A percentile compares a stretch with the other conserved stretches of the same genome.
Evolutionary conservation across 441 rosid genomes (phyloP).

Genomic region (Brassica hybrid): DNA sequence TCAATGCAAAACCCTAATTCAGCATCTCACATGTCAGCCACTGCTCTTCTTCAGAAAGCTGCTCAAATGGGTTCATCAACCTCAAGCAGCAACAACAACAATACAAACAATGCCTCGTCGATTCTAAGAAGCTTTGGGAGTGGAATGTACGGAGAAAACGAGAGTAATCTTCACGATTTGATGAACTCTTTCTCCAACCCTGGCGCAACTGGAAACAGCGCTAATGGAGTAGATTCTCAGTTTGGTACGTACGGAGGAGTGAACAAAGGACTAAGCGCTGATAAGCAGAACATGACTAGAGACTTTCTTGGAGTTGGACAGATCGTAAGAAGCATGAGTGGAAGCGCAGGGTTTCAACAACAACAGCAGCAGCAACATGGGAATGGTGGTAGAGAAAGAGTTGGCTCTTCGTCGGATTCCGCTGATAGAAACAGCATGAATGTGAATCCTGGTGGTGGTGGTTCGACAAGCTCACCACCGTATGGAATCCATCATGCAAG

Average conservation of each 20-base stretch:
- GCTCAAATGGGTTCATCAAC: conserved; percentile 65
- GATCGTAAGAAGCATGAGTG: conserved; percentile 60
- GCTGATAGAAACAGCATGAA: conserved; percentile 46
- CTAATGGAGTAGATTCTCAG: conserved; percentile 49
- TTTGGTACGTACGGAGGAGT: conserved; percentile 46
- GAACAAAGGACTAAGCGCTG: conserved; percentile 44
- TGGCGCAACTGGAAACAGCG: conserved; percentile 43
- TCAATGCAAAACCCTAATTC: conserved; percentile 46
- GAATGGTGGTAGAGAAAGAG: conserved; percentile 47
- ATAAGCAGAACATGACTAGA: conserved; percentile 59
- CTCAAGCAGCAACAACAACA: conserved; percentile 39
- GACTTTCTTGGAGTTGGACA: conserved; percentile 86
- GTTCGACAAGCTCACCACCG: conserved; percentile 58
- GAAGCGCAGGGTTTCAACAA: conserved; percentile 56
- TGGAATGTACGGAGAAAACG: conserved; percentile 47
- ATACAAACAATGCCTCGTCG: conserved; percentile 48
- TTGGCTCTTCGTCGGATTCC: conserved; percentile 62
- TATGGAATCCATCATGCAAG: conserved; percentile 61
- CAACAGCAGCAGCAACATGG: conserved; percentile 42
- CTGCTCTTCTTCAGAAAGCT: conserved; percentile 66
- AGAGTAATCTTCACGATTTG: conserved; percentile 53
- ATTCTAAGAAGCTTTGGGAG: conserved; percentile 55
- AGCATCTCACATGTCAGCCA: conserved; percentile 58
- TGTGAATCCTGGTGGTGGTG: conserved; percentile 48
- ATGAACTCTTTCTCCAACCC: conserved; percentile 52